Evolutionary conservation across 495 filamentous ascomycete species (phyloP), one percentile per base, ranked within the genome.

Genomic region (Podospora bellae-mahoneyi): DNA sequence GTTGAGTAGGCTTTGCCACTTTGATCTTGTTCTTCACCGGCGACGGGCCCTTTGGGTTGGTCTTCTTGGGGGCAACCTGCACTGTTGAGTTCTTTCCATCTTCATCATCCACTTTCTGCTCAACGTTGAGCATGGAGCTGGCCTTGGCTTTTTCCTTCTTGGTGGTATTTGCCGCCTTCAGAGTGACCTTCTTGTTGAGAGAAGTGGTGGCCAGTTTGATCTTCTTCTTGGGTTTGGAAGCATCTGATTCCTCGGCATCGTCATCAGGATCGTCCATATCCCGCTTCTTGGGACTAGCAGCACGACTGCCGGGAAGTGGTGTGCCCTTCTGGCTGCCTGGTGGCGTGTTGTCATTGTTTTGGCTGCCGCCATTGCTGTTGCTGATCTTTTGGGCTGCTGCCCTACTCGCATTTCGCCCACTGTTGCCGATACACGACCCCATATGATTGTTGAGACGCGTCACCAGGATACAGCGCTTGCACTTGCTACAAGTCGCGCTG

Each of bases 341-440:
- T 23, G 86, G 85, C 48, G 86, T 88, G 66, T 78, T 78, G 59
- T 83, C 81, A 66, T 80, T 81, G 66, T 80, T 83, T 64, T 81
- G 79, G 53, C 81, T 79, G 64, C 80, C 81, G 5, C 71, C 77
- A 64, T 83, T 81, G 72, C 76, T 81, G 65, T 85, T 84, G 71
- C 80, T 82, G 48, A 87, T 85, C 76, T 86, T 86, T 65, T 83
- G 80, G 18, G 82, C 78, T 9, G 85, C 85, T 16, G 83, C 81
- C 64, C 89, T 83, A 67, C 89, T 89, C 19, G 86, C 87, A 72
- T 86, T 86, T 23, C 92, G 83, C 18, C 91, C 90, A 60, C 85
- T 88, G 54, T 92, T 87, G 32, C 91, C 91, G 72, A 95, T 87
- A 75, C 91, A 94, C 61, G 91, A 89, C 54, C 91, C 90, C 79